Conservation (phyloP, 257 asterid species). For the Solanum dulcamara region DNA sequence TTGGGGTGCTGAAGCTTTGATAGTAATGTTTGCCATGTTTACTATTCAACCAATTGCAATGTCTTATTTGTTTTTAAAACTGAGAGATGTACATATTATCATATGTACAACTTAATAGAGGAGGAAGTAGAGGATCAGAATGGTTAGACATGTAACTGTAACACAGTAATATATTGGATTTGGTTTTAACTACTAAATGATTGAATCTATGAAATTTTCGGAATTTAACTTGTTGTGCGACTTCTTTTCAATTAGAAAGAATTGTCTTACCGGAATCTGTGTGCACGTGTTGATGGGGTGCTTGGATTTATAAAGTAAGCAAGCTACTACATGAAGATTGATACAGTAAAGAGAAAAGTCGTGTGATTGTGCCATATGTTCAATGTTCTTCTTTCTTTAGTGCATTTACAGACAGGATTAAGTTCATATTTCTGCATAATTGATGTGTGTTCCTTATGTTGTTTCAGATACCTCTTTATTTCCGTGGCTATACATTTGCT, state of each 20-base stretch:
- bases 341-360: neutral
- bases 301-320: neutral
- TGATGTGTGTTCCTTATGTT: neutral
- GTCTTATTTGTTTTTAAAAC: neutral
- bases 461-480: neutral
- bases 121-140: neutral
- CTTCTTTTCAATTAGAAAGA: neutral
- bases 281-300: neutral
- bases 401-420: neutral
- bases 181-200: neutral
- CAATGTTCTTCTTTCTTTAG: neutral
- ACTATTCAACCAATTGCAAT: neutral
- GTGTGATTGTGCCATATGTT: neutral
- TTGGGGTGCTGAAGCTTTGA: neutral
- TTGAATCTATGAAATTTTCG: neutral
- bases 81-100: neutral
- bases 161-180: neutral
- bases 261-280: neutral
- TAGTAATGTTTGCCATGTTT: neutral
- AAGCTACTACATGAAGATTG: neutral
- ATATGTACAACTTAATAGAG: neutral
- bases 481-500: neutral
- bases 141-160: neutral
- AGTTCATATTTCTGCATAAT: neutral
- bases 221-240: neutral